phyloP scores from a whole-genome alignment of 306 rosid genomes.

The Carpinus viminea region DNA sequence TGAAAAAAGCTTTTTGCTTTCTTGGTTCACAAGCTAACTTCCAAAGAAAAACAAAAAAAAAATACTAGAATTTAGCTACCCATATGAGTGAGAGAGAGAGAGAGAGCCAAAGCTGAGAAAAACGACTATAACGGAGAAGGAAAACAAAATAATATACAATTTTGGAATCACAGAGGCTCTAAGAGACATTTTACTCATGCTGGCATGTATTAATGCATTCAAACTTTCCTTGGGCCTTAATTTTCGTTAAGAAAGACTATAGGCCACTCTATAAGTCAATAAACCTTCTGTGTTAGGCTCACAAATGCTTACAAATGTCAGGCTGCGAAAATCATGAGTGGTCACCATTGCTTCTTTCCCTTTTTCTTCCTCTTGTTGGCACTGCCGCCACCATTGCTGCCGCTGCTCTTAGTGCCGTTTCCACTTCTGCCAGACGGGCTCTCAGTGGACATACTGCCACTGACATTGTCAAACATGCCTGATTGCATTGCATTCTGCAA shows the following conservation, averaged over 20 bases:
- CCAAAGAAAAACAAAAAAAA: not conserved
- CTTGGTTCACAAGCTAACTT: not conserved
- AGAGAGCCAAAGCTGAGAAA: constrained; percentile 3
- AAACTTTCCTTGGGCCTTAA: constrained; percentile 38
- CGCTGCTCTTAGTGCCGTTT: constrained; percentile 50
- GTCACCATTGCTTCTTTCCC: constrained; percentile 79
- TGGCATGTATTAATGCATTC: constrained; percentile 31
- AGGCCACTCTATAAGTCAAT: constrained; percentile 33
- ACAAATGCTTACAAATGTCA: constrained; percentile 30
- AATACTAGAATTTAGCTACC: not conserved
- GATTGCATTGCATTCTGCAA: constrained; percentile 77
- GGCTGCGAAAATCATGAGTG: constrained; percentile 20
- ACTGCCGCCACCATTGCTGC: constrained; percentile 34
- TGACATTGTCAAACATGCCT: constrained; percentile 62
- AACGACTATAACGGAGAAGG: constrained; percentile 22
- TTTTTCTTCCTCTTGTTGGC: constrained; percentile 81
- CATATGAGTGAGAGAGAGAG: not conserved
- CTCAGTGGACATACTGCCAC: constrained; percentile 48
- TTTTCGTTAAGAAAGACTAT: constrained; percentile 17
- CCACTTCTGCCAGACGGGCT: constrained; percentile 61
- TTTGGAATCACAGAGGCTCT: constrained; percentile 16
- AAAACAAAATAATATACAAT: constrained; percentile 37
- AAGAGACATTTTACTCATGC: constrained; percentile 13
- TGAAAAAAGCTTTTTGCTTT: not conserved
- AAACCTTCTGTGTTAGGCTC: constrained; percentile 25